These are phyloP conservation scores for Massariosphaeria phaeospora DNA, from an alignment of 495 filamentous ascomycete species.

Conservation along the genomic window DNA sequence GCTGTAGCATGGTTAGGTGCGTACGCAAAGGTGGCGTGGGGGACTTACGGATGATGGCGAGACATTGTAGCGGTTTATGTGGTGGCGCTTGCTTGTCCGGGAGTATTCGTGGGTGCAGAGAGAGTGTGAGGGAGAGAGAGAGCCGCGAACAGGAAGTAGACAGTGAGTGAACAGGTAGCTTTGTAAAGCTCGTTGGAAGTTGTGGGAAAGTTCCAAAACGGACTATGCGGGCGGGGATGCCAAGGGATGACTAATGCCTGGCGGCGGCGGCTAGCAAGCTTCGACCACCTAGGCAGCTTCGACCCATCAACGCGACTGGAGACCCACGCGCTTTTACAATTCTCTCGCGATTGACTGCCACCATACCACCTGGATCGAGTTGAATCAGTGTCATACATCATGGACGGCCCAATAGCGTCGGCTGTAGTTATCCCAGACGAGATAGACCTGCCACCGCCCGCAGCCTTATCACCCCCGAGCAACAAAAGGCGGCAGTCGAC, in stretches of 20 bases:
- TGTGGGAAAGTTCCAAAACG: too few relatives aligned
- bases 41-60: slow-evolving; percentile 70
- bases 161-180: too few relatives aligned
- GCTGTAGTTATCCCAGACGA: slow-evolving; percentile 59
- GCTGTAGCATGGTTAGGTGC: slow-evolving; percentile 47
- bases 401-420: slow-evolving; percentile 54
- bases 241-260: too few relatives aligned
- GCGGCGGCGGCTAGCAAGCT: too few relatives aligned
- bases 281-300: too few relatives aligned
- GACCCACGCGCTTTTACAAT: too few relatives aligned
- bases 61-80: slow-evolving; percentile 49
- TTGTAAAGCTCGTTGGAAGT: too few relatives aligned
- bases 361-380: too few relatives aligned
- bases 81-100: not conserved
- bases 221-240: too few relatives aligned
- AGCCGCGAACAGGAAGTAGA: too few relatives aligned
- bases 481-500: slow-evolving; percentile 58
- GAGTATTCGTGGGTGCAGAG: not conserved
- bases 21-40: slow-evolving; percentile 6
- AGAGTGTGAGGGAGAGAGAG: not conserved
- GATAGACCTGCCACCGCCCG: slow-evolving; percentile 25
- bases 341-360: too few relatives aligned
- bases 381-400: not conserved
- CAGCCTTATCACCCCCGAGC: slow-evolving; percentile 14
- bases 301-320: too few relatives aligned